Evolutionary conservation across 768 basidiomycete species (phyloP).

Genomic region (Hydnum rufescens): DNA sequence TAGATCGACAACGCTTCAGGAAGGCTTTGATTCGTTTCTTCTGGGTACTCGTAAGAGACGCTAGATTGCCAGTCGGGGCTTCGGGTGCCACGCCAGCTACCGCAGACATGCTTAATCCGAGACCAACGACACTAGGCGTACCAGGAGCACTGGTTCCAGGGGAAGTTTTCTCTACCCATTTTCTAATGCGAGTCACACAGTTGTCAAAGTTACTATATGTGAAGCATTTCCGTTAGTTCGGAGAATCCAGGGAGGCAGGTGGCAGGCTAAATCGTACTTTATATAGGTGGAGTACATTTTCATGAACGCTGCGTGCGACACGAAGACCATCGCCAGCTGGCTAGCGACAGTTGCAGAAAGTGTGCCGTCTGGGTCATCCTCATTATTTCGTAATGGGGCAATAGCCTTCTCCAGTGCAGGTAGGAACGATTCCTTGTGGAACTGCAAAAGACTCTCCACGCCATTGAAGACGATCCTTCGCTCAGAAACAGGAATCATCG

Average conservation of each 20-base stretch:
- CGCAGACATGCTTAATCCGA: slow-evolving; percentile 37
- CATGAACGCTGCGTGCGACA: slow-evolving; percentile 93
- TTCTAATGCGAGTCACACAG: slow-evolving; percentile 68
- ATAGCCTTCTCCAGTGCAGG: slow-evolving; percentile 73
- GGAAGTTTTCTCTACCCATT: slow-evolving; percentile 49
- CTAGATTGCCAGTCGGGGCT: slow-evolving; percentile 2
- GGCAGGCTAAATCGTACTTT: too few relatives aligned
- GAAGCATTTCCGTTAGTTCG: not conserved
- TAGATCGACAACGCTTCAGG: slow-evolving; percentile 73
- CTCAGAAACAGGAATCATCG: slow-evolving; percentile 66
- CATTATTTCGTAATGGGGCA: slow-evolving; percentile 36
- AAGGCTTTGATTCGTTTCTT: slow-evolving; percentile 76
- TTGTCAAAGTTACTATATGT: slow-evolving; percentile 75
- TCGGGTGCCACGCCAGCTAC: slow-evolving; percentile 20
- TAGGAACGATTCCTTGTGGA: slow-evolving; percentile 84
- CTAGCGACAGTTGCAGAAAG: slow-evolving; percentile 56
- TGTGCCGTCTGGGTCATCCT: slow-evolving; percentile 48
- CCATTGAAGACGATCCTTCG: slow-evolving; percentile 84
- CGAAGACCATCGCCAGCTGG: slow-evolving; percentile 71
- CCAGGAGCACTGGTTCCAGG: slow-evolving; percentile 22
- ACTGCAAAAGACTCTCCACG: slow-evolving; percentile 72
- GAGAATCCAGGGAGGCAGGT: too few relatives aligned
- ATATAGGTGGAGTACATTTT: slow-evolving; percentile 97
- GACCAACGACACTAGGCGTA: slow-evolving; percentile 28
- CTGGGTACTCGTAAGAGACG: slow-evolving; percentile 48